Evolutionary conservation across 805 yeast species (phyloP).

Genomic region (Vanderwaltozyma yarrowii): DNA sequence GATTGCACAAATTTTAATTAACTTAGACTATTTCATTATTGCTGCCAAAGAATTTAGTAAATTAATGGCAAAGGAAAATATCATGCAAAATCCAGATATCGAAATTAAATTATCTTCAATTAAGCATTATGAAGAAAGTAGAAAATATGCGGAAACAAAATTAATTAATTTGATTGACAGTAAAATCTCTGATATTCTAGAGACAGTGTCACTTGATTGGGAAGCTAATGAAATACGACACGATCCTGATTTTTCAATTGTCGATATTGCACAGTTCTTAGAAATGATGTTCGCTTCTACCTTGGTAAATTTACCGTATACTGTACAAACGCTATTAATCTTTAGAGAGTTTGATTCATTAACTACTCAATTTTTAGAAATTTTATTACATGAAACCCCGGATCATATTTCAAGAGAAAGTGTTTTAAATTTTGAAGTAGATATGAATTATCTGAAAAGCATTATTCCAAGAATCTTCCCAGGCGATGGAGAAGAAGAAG

Average conservation of each 20-base stretch:
- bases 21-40: conserved; percentile 74
- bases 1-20: conserved; percentile 78
- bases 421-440: conserved; percentile 71
- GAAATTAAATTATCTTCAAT: conserved; percentile 42
- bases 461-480: conserved; percentile 31
- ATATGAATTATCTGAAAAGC: conserved; percentile 64
- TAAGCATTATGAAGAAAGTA: conserved; percentile 44
- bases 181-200: conserved; percentile 70
- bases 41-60: conserved; percentile 57
- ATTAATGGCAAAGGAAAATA: conserved; percentile 31
- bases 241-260: conserved; percentile 64
- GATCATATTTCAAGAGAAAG: conserved; percentile 42
- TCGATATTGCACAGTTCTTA: conserved; percentile 77
- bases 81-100: conserved; percentile 31
- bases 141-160: conserved; percentile 66
- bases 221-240: conserved; percentile 36
- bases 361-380: conserved; percentile 55
- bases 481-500: conserved; percentile 9
- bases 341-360: conserved; percentile 81
- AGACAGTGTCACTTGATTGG: conserved; percentile 85
- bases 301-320: conserved; percentile 67
- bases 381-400: conserved; percentile 44
- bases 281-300: conserved; percentile 81
- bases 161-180: conserved; percentile 75
- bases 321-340: conserved; percentile 68